Base-by-base conservation (phyloP, 2,329 filamentous ascomycete species). In the Arachnomyces sp. region DNA sequence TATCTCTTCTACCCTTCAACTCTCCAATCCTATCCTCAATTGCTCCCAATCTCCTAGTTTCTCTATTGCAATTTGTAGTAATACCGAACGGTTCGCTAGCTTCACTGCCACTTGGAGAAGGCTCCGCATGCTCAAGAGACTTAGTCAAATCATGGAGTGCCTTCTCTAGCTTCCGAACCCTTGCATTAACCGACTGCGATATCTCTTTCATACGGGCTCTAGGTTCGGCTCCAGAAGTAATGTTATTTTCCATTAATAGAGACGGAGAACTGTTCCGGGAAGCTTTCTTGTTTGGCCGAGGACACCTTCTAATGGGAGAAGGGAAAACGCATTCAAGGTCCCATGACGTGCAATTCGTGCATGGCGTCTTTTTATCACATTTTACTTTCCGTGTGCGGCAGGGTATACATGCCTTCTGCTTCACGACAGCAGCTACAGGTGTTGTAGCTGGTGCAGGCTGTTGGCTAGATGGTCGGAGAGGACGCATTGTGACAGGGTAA, bases 341-440 rank as follows among this genome's bases (percentile, higher is more conserved):
- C 47, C 45, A 49, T 17, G 39, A 34, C 5, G 32, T 36, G 38
- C 54, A 57, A 18, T 52, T 55, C 29, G 47, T 45, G 41, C 54
- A 58, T 11, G 55, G 54, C 31, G 48, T 42, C 7, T 49, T 44
- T 39, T 50, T 45, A 40, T 56, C 52, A 32, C 54, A 59, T 47
- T 52, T 56, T 30, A 57, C 47, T 43, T 57, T 57, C 36, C 55
- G 50, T 30, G 39, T 42, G 18, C 52, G 46, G 44, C 55, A 59
- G n/a, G 49, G 48, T 13, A 45, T 44, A 36, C 56, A 59, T 17
- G 56, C 36, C 15, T 48, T 50, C 11, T 28, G 34, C 36, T 50
- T 48, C n/a, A 44, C 2, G n/a, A 47, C 28, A 6, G 29, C n/a
- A 12, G 28, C 5, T 25, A 9, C 5, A 25, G 21, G 21, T 5